Percentiles rank a stretch among this genome's conserved stretches.
These are phyloP conservation scores for Xylaria telfairii DNA, from an alignment of 495 filamentous ascomycete genomes.

Conservation along the genomic window DNA sequence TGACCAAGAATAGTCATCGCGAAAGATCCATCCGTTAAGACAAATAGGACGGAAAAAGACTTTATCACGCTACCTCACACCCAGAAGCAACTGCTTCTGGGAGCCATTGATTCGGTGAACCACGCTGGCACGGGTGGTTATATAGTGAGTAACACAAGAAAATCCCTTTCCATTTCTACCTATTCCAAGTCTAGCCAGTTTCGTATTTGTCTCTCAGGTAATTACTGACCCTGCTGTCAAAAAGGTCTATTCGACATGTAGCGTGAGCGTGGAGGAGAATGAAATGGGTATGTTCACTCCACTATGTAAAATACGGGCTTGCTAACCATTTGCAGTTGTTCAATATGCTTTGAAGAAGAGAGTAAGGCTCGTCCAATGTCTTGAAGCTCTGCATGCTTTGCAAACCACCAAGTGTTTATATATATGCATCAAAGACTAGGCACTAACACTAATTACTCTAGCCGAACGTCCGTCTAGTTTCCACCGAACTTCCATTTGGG, in stretches of 20 bases:
- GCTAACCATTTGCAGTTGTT: conserved; percentile 66
- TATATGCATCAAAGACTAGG: background rate
- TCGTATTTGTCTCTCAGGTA: conserved; percentile 33
- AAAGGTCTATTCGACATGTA: conserved; percentile 75
- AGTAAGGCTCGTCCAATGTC: conserved; percentile 1
- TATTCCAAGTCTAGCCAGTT: background rate
- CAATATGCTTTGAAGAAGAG: conserved; percentile 89
- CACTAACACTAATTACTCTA: background rate
- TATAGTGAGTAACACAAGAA: conserved; percentile 53
- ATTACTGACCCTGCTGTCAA: background rate
- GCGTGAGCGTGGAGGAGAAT: conserved; percentile 90
- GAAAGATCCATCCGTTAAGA: conserved; percentile 95
- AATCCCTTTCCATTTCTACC: background rate
- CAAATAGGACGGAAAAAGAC: conserved; percentile 93
- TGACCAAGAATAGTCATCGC: conserved; percentile 74
- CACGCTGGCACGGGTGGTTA: conserved; percentile 90
- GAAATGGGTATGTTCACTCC: conserved; percentile 53
- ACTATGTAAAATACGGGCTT: background rate
- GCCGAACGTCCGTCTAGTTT: conserved; percentile 91
- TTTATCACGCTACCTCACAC: conserved; percentile 90
- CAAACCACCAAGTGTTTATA: background rate
- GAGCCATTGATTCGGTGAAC: conserved; percentile 93
- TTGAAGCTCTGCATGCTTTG: conserved; percentile 1
- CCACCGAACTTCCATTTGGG: conserved; percentile 92
- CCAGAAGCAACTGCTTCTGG: conserved; percentile 90